A percentile compares a stretch with the other conserved stretches of the same genome.
phyloP scores from a whole-genome alignment of 2,329 filamentous ascomycete species.

The Xylariaceae sp. region DNA sequence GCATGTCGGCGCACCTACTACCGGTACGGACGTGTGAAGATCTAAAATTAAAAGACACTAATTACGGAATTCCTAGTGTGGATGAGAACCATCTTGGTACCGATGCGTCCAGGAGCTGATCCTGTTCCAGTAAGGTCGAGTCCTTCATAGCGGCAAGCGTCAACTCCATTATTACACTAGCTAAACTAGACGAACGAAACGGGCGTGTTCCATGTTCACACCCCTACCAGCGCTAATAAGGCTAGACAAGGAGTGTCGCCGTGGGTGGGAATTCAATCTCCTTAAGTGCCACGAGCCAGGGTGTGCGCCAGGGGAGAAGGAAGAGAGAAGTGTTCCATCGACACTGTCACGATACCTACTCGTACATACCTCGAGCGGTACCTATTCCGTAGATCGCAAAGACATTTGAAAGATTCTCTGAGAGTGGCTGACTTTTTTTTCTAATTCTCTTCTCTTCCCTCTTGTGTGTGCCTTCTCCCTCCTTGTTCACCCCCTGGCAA shows the following conservation, averaged over 20 bases:
- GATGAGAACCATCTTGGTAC: neutral
- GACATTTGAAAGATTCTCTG: neutral
- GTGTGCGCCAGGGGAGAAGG: neutral
- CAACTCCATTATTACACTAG: neutral
- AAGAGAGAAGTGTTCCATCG: neutral
- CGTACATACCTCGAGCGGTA: no score
- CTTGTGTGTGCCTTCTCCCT: no score
- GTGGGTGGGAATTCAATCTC: neutral
- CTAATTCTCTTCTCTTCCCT: no score
- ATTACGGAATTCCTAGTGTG: no score
- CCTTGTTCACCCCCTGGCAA: no score
- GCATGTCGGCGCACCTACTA: no score
- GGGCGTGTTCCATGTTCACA: neutral
- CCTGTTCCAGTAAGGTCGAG: neutral
- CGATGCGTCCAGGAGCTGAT: neutral
- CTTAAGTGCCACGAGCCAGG: neutral
- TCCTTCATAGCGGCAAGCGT: neutral
- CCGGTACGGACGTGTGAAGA: no score
- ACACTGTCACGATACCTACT: no score
- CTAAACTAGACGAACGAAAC: neutral
- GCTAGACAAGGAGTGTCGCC: neutral
- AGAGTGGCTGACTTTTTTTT: no score
- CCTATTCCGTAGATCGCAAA: neutral
- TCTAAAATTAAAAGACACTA: no score
- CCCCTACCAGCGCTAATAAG: neutral